phyloP scores from a whole-genome alignment of 2,329 filamentous ascomycete species.

The Penicillium sp. region DNA sequence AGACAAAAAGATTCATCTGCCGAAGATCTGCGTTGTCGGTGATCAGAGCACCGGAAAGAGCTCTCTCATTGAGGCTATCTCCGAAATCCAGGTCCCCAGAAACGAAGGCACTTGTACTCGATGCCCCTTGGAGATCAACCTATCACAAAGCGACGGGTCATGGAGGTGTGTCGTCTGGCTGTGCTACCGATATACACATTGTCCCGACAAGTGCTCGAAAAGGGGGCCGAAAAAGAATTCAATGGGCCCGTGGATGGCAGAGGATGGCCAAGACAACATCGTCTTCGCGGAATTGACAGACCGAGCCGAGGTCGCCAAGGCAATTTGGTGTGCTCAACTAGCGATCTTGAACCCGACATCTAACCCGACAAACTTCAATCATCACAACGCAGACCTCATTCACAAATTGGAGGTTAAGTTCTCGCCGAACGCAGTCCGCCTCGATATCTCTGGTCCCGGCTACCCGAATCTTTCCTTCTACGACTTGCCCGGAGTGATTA shows the following conservation, averaged over 20 bases:
- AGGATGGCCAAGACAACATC: constrained; percentile 48
- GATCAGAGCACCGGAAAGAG: constrained; percentile 87
- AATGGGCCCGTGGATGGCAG: constrained; percentile 66
- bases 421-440: constrained; percentile 76
- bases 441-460: constrained; percentile 72
- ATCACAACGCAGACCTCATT: constrained; percentile 38
- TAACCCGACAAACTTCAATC: constrained; percentile 57
- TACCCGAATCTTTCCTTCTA: constrained; percentile 79
- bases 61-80: constrained; percentile 63
- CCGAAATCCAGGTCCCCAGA: constrained; percentile 70
- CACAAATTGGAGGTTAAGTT: constrained; percentile 61
- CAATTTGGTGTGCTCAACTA: constrained; percentile 73
- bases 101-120: constrained; percentile 74
- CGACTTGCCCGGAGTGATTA: constrained; percentile 81
- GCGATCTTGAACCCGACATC: constrained; percentile 71
- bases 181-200: constrained; percentile 58
- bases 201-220: constrained; percentile 40
- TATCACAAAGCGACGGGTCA: constrained; percentile 54
- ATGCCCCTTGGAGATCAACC: constrained; percentile 78
- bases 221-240: constrained; percentile 47
- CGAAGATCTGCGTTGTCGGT: constrained; percentile 79
- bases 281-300: constrained; percentile 67
- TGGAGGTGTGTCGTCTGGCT: constrained; percentile 73
- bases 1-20: constrained; percentile 66
- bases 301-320: constrained; percentile 64